Percentiles rank a stretch among this genome's conserved stretches.
Evolutionary conservation across 495 filamentous ascomycete genomes (phyloP).

Genomic region (Penicillium canescens): DNA sequence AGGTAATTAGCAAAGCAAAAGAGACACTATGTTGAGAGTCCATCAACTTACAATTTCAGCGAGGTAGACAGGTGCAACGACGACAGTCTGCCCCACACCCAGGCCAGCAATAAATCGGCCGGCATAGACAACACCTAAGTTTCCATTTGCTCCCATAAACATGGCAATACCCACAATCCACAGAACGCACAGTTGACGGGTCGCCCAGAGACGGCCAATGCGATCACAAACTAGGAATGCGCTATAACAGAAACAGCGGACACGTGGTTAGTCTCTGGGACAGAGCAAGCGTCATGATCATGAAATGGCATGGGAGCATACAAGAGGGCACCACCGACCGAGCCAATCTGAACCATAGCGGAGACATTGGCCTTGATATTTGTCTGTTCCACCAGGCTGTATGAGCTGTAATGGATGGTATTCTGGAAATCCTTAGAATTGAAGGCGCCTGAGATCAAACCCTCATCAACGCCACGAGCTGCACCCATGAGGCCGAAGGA

Average conservation of each 20-base stretch:
- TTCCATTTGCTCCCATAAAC: conserved; percentile 63
- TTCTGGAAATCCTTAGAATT: conserved; percentile 61
- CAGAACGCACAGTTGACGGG: conserved; percentile 61
- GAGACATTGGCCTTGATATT: conserved; percentile 71
- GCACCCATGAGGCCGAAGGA: conserved; percentile 71
- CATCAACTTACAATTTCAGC: conserved; percentile 43
- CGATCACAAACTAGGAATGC: conserved; percentile 68
- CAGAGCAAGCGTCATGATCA: background rate
- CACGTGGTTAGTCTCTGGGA: too few relatives aligned
- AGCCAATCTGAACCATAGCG: conserved; percentile 72
- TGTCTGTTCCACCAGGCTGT: conserved; percentile 50
- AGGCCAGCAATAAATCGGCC: conserved; percentile 69
- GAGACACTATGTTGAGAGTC: background rate
- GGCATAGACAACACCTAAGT: conserved; percentile 62
- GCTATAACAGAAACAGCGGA: conserved; percentile 12
- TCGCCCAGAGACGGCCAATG: conserved; percentile 69
- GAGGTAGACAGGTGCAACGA: conserved; percentile 58
- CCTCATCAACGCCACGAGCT: conserved; percentile 65
- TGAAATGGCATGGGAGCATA: conserved; percentile 12
- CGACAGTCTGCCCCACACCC: conserved; percentile 67
- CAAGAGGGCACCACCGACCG: conserved; percentile 63
- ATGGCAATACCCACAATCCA: conserved; percentile 70
- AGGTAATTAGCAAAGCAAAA: background rate
- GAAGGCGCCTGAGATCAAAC: conserved; percentile 66
- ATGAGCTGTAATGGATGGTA: conserved; percentile 56